Percentiles rank a stretch among this genome's conserved stretches.
phyloP scores from a whole-genome alignment of 805 yeast species.

The Kodamaea fukazawae region DNA sequence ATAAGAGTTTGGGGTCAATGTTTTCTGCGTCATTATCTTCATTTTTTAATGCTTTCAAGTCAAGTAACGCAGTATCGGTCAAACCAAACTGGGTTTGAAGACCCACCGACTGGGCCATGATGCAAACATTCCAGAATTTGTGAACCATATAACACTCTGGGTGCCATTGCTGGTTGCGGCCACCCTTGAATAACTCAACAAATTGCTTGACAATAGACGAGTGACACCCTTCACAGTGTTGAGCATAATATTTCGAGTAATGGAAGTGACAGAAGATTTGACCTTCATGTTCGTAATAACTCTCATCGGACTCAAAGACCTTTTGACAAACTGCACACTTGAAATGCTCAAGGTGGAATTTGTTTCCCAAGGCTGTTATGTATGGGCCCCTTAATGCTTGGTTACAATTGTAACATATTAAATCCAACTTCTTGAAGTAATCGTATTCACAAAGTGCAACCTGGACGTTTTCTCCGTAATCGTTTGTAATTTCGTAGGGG shows the following conservation, averaged over 20 bases:
- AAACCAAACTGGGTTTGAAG: constrained; percentile 18
- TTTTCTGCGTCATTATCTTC: constrained; percentile 12
- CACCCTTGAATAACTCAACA: constrained; percentile 88
- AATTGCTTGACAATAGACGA: constrained; percentile 91
- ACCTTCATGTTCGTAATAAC: constrained; percentile 83
- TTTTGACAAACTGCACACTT: constrained; percentile 83
- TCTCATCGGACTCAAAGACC: constrained; percentile 86
- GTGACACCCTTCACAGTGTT: constrained; percentile 89
- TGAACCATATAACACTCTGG: constrained; percentile 98
- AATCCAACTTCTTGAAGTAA: constrained; percentile 78
- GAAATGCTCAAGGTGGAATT: constrained; percentile 94
- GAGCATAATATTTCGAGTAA: constrained; percentile 81
- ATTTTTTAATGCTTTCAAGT: constrained; percentile 11
- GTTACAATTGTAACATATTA: constrained; percentile 85
- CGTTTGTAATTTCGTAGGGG: constrained; percentile 58
- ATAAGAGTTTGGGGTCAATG: constrained; percentile 44
- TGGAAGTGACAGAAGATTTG: constrained; percentile 88
- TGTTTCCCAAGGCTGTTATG: constrained; percentile 87
- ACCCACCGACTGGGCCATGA: constrained; percentile 63
- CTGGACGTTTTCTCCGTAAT: constrained; percentile 35
- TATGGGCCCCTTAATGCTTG: constrained; percentile 87
- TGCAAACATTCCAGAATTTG: constrained; percentile 90
- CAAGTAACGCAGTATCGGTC: constrained; percentile 10
- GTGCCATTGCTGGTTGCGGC: constrained; percentile 95
- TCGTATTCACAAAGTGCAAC: constrained; percentile 85